phyloP scores from a whole-genome alignment of 345 rosid species.

The Microcos paniculata region DNA sequence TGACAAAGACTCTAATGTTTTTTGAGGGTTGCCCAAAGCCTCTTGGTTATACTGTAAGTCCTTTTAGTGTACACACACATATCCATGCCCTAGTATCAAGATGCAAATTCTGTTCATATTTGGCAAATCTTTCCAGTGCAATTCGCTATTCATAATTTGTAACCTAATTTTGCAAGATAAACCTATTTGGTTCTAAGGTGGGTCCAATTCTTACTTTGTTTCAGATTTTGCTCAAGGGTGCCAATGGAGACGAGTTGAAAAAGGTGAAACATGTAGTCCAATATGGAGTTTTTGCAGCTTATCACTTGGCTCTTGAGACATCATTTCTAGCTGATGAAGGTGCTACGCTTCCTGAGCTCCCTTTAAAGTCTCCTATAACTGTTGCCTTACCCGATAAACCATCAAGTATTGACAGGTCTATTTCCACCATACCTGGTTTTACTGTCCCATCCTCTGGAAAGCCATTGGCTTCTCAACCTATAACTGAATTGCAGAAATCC shows the following conservation, averaged over 20 bases:
- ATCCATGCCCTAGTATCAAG: background rate
- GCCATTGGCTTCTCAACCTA: conserved; percentile 37
- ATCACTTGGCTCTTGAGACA: conserved; percentile 96
- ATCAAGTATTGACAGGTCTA: conserved; percentile 70
- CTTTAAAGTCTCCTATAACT: conserved; percentile 75
- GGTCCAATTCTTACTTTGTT: conserved; percentile 19
- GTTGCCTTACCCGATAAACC: conserved; percentile 87
- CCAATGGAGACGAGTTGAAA: conserved; percentile 86
- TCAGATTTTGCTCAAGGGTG: conserved; percentile 93
- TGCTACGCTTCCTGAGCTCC: conserved; percentile 91
- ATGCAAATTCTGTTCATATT: background rate
- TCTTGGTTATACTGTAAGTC: conserved; percentile 92
- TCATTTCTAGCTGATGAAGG: conserved; percentile 97
- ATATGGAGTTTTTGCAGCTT: conserved; percentile 98
- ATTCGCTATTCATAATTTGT: background rate
- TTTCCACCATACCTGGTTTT: conserved; percentile 90
- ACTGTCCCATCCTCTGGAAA: conserved; percentile 39
- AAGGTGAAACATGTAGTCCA: conserved; percentile 95
- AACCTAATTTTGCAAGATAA: conserved; percentile 4
- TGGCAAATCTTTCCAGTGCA: background rate
- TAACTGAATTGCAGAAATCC: conserved; percentile 44
- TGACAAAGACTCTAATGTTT: conserved; percentile 85
- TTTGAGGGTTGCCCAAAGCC: conserved; percentile 99
- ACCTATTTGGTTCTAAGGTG: background rate
- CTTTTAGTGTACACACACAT: conserved; percentile 6